Evolutionary conservation across 1,139 yeast species (phyloP), one percentile per base, ranked within the genome.

Genomic region (Yamadazyma epiphylla): DNA sequence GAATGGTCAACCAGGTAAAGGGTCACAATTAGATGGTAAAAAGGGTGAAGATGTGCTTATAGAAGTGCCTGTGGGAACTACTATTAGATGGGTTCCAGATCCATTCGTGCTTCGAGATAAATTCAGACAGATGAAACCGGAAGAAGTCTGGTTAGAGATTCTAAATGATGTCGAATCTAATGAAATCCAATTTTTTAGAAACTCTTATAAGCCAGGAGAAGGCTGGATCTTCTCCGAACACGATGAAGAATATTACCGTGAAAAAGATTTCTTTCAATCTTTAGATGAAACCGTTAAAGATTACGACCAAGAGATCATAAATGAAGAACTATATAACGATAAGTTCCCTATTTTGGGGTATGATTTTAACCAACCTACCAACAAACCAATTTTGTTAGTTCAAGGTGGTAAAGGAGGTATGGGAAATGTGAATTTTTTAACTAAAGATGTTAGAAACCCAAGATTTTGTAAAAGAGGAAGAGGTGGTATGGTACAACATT

Each of bases 361-460:
- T 23, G 98, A 91, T 53, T 64, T 91, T 31, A 64, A 70, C 29
- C 58, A 65, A 33, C 80, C 88, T 0, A 77, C 87, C 0, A 65
- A 64, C 4, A 71, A 70, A 21, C 95, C 96, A 1, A 52, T 80
- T n/a, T 61, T 85, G 26, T 49, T 91, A 13, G 49, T 89, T 27
- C 71, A 74, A 44, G 98, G 98, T 25, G 98, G 98, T 5, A 65
- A 69, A 43, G 97, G 97, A 16, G 98, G 98, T 0, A 70, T 89
- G 66, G 98, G 98, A 2, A 91, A 91, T 54, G 87, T 88, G 91
- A 96, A 89, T 53, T 91, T 91, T 49, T 64, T 85, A 30, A 87
- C 96, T 1, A 71, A 81, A 30, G 77, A 80, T 33, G 79, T 91
- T 32, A 74, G 96, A 35, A 89, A 88, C 49, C 98, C 98, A 5